Evolutionary conservation across 73 alveolate species (phyloP).

Genomic region (Paramecium pentaurelia): DNA sequence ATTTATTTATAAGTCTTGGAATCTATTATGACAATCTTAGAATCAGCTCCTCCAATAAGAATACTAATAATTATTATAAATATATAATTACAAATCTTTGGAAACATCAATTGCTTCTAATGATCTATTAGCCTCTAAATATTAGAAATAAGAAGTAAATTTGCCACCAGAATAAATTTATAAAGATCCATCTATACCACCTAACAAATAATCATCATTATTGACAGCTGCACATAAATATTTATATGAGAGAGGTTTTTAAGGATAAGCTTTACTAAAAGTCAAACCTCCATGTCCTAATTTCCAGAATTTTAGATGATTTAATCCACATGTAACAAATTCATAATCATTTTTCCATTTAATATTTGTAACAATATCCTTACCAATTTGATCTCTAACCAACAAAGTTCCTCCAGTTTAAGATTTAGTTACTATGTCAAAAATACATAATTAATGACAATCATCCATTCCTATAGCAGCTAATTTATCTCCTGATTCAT

Average conservation of each 20-base stretch:
- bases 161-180: not conserved
- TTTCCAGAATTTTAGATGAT: slow-evolving; percentile 64
- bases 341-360: slow-evolving; percentile 79
- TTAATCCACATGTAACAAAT: slow-evolving; percentile 73
- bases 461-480: slow-evolving; percentile 82
- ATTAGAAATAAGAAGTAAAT: not conserved
- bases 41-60: slow-evolving; percentile 94
- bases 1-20: slow-evolving; percentile 57
- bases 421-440: slow-evolving; percentile 55
- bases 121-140: not conserved
- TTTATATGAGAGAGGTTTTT: not conserved
- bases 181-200: slow-evolving; percentile 56
- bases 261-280: not conserved
- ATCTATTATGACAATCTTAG: slow-evolving; percentile 69
- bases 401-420: slow-evolving; percentile 31
- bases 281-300: not conserved
- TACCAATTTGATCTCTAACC: slow-evolving; percentile 67
- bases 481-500: slow-evolving; percentile 69
- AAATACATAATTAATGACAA: slow-evolving; percentile 74
- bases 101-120: not conserved
- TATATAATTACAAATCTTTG: not conserved
- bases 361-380: slow-evolving; percentile 73
- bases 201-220: slow-evolving; percentile 48
- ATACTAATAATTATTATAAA: slow-evolving; percentile 36
- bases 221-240: not conserved